A percentile compares a stretch with the other conserved stretches of the same genome.
phyloP scores from a whole-genome alignment of 345 rosid genomes.

The Abelmoschus esculentus region DNA sequence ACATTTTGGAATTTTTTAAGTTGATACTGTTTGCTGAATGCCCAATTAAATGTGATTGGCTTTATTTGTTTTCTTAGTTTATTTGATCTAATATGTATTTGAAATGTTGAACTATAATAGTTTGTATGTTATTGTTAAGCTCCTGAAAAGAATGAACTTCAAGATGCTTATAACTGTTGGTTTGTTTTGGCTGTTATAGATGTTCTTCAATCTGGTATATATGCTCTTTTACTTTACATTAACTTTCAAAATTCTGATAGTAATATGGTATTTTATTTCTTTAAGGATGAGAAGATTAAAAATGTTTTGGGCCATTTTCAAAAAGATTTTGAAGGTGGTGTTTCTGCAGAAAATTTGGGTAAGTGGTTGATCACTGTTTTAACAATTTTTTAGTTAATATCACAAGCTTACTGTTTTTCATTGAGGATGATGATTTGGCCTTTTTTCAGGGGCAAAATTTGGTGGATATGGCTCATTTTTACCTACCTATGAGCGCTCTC shows the following conservation, averaged over 20 bases:
- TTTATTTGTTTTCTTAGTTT: background rate
- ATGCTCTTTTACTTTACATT: background rate
- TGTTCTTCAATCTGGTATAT: background rate
- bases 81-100: background rate
- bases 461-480: conserved; percentile 73
- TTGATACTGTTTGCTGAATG: background rate
- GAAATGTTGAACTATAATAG: background rate
- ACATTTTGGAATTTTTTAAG: background rate
- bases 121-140: background rate
- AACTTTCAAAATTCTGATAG: background rate
- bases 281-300: conserved; percentile 68
- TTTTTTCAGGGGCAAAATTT: conserved; percentile 46
- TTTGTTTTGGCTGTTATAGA: background rate
- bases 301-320: conserved; percentile 59
- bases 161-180: background rate
- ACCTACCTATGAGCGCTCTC: conserved; percentile 33
- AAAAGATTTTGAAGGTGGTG: conserved; percentile 42
- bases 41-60: background rate
- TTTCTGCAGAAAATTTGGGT: conserved; percentile 49
- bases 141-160: background rate
- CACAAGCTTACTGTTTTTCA: background rate
- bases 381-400: background rate
- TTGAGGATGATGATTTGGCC: conserved; percentile 12
- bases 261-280: conserved; percentile 18
- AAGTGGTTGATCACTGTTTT: conserved; percentile 24